Evolutionary conservation across 164 flowering plant species (phyloP).

Genomic region (Sedum album): DNA sequence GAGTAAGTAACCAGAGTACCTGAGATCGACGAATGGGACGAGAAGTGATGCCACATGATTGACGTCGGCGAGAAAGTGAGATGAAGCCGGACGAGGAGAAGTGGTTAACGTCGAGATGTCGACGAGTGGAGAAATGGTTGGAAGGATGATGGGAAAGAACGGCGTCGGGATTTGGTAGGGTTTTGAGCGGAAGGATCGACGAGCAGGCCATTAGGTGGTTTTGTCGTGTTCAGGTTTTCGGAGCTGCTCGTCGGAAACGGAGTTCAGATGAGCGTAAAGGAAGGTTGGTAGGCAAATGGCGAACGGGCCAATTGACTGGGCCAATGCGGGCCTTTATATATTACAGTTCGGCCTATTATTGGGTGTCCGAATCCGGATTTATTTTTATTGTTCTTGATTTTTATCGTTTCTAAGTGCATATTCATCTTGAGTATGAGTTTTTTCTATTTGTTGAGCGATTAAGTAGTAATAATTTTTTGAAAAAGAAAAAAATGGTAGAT

Average conservation of each 20-base stretch:
- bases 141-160: not conserved
- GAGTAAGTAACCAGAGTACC: not conserved
- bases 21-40: not conserved
- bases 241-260: not conserved
- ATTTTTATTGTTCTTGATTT: no score
- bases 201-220: not conserved
- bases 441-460: no score
- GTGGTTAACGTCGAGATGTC: not conserved
- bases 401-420: no score
- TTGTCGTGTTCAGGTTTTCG: not conserved
- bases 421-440: no score
- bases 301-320: no score
- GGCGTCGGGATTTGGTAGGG: not conserved
- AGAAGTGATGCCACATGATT: not conserved
- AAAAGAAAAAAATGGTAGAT: no score
- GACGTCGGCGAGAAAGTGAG: not conserved
- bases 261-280: not conserved
- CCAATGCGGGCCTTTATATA: no score
- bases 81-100: not conserved
- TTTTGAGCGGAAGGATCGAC: constrained; percentile 1
- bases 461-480: no score
- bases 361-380: no score
- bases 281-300: no score
- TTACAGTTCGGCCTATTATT: no score
- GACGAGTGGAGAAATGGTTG: not conserved